phyloP scores from a whole-genome alignment of 1,284 basidiomycete species.

The Meripilus lineatus region DNA sequence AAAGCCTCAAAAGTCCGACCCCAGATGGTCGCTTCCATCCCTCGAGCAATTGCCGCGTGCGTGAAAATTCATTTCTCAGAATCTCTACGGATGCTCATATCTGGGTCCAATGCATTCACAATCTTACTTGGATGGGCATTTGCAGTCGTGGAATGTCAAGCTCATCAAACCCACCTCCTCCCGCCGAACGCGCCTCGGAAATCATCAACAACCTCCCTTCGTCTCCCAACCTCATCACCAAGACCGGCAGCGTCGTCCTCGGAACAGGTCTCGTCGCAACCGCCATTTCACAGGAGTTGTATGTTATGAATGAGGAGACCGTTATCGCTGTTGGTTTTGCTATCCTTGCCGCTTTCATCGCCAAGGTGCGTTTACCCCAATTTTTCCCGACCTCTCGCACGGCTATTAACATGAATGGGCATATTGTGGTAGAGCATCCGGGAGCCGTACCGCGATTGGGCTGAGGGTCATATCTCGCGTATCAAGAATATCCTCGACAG shows the following conservation, averaged over 20 bases:
- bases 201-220: slow-evolving; percentile 93
- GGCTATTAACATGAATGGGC: neutral
- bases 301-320: slow-evolving; percentile 96
- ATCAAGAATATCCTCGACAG: slow-evolving; percentile 81
- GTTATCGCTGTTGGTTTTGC: slow-evolving; percentile 81
- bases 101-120: neutral
- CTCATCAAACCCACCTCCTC: slow-evolving; percentile 60
- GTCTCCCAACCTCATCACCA: slow-evolving; percentile 85
- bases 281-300: slow-evolving; percentile 96
- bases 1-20: slow-evolving; percentile 44
- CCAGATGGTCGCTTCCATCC: slow-evolving; percentile 47
- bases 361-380: slow-evolving; percentile 62
- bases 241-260: slow-evolving; percentile 89
- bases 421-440: slow-evolving; percentile 39
- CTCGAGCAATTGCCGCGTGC: slow-evolving; percentile 53
- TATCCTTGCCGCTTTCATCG: slow-evolving; percentile 85
- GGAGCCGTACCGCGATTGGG: slow-evolving; percentile 93
- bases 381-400: neutral
- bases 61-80: slow-evolving; percentile 23
- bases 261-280: slow-evolving; percentile 88
- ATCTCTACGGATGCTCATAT: slow-evolving; percentile 3
- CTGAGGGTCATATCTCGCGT: slow-evolving; percentile 79
- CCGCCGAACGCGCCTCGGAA: slow-evolving; percentile 85
- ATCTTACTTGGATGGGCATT: neutral
- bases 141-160: slow-evolving; percentile 62